Evolutionary conservation across 2,329 filamentous ascomycete species (phyloP).

Genomic region (Leptographium wingfieldii): DNA sequence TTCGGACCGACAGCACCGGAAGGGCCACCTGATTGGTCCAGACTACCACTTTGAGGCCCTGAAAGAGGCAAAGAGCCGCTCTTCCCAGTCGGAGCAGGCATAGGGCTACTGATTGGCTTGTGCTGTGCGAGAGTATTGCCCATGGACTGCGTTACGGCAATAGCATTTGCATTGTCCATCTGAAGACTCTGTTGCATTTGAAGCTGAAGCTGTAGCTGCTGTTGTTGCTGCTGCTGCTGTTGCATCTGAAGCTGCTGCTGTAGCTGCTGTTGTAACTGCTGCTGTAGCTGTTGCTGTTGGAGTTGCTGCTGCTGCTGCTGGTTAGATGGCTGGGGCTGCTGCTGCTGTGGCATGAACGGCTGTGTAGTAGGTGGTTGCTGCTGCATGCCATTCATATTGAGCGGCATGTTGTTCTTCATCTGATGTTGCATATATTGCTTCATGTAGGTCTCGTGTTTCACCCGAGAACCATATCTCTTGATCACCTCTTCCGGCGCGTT

Average conservation of each 20-base stretch:
- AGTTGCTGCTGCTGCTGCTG: constrained; percentile 7
- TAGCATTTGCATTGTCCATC: neutral
- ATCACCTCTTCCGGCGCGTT: constrained; percentile 8
- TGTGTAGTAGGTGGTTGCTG: constrained; percentile 9
- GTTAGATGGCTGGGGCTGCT: constrained; percentile 2
- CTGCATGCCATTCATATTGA: constrained; percentile 1
- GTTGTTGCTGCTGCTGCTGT: constrained; percentile 9
- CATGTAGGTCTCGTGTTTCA: constrained; percentile 9
- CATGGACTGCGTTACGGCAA: neutral
- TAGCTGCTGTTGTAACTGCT: constrained; percentile 23
- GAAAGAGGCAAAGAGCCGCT: neutral
- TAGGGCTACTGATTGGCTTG: neutral
- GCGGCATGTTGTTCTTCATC: neutral
- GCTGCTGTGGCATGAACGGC: neutral
- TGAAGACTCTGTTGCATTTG: constrained; percentile 13
- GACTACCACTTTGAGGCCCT: neutral
- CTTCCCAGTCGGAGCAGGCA: neutral
- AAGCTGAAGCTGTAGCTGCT: constrained; percentile 10
- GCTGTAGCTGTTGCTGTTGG: constrained; percentile 20
- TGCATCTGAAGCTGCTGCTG: constrained; percentile 8
- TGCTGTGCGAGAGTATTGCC: neutral
- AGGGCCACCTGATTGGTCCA: neutral
- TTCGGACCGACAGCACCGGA: neutral
- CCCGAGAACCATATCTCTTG: constrained; percentile 1
- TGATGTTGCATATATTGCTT: constrained; percentile 9